phyloP scores from a whole-genome alignment of 192 early-diverging fungal species.

The Backusella macrospora region DNA sequence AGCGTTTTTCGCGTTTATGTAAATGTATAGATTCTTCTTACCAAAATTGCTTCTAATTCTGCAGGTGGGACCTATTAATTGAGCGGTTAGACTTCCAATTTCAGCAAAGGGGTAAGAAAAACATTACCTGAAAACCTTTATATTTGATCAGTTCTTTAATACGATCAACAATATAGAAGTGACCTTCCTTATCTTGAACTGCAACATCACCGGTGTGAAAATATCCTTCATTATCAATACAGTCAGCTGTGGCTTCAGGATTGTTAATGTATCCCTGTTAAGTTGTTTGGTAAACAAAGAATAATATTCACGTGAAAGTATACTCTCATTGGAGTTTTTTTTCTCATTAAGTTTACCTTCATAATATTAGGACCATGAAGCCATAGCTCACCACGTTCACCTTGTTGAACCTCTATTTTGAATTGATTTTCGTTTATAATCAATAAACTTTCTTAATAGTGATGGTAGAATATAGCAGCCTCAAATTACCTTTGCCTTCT shows the following conservation, averaged over 20 bases:
- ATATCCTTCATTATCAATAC: slow-evolving; percentile 52
- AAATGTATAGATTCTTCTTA: slow-evolving; percentile 24
- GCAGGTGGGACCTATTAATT: slow-evolving; percentile 48
- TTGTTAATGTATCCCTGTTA: slow-evolving; percentile 45
- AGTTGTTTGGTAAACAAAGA: neutral
- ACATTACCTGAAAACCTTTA: slow-evolving; percentile 64
- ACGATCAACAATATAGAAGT: slow-evolving; percentile 75
- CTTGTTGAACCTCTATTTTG: slow-evolving; percentile 48
- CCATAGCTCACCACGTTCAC: slow-evolving; percentile 80
- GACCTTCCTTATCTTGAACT: slow-evolving; percentile 50
- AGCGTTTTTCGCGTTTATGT: neutral
- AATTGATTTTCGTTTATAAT: neutral
- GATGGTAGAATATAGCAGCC: neutral
- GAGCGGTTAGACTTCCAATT: neutral
- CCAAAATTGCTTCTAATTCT: slow-evolving; percentile 64
- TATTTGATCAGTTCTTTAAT: slow-evolving; percentile 58
- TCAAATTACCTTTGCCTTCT: slow-evolving; percentile 53
- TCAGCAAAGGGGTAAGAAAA: neutral
- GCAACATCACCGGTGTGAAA: slow-evolving; percentile 64
- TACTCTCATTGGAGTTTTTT: neutral
- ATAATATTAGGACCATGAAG: slow-evolving; percentile 76
- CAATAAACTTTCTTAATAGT: neutral
- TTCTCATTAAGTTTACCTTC: slow-evolving; percentile 43
- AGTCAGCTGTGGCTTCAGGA: slow-evolving; percentile 42
- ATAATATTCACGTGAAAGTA: neutral